phyloP scores from a whole-genome alignment of 192 early-diverging fungal species.

The Dissophora globulifera region DNA sequence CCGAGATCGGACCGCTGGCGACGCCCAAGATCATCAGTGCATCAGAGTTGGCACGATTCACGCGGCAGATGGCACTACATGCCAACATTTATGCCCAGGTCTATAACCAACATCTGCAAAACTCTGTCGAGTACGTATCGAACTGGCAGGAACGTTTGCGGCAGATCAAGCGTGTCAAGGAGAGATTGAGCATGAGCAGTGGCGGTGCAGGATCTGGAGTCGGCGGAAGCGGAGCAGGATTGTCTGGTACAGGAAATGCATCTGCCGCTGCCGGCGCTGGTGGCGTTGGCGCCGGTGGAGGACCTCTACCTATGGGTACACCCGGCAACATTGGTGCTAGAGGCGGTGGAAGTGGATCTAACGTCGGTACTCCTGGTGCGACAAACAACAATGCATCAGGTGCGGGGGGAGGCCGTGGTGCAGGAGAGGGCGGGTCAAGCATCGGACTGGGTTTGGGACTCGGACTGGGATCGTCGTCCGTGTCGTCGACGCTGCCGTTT shows the following conservation, averaged over 20 bases:
- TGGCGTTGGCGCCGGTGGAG: slow-evolving; percentile 10
- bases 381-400: neutral
- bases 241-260: neutral
- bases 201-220: slow-evolving; percentile 10
- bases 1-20: slow-evolving; percentile 81
- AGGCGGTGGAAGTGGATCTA: slow-evolving; percentile 3
- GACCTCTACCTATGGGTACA: slow-evolving; percentile 1
- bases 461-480: slow-evolving; percentile 32
- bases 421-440: slow-evolving; percentile 9
- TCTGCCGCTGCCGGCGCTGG: neutral
- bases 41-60: slow-evolving; percentile 79
- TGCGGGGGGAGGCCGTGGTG: slow-evolving; percentile 1
- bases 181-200: slow-evolving; percentile 44
- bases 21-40: slow-evolving; percentile 89
- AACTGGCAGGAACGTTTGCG: slow-evolving; percentile 91
- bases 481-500: neutral
- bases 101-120: slow-evolving; percentile 73
- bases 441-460: slow-evolving; percentile 33
- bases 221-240: neutral
- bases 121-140: slow-evolving; percentile 80
- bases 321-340: neutral
- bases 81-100: slow-evolving; percentile 92
- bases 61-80: slow-evolving; percentile 86
- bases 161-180: slow-evolving; percentile 87
- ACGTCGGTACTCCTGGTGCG: slow-evolving; percentile 3